Percentiles rank a stretch among this genome's conserved stretches.
Evolutionary conservation across 768 basidiomycete genomes (phyloP).

Genomic region (Suillus discolor): DNA sequence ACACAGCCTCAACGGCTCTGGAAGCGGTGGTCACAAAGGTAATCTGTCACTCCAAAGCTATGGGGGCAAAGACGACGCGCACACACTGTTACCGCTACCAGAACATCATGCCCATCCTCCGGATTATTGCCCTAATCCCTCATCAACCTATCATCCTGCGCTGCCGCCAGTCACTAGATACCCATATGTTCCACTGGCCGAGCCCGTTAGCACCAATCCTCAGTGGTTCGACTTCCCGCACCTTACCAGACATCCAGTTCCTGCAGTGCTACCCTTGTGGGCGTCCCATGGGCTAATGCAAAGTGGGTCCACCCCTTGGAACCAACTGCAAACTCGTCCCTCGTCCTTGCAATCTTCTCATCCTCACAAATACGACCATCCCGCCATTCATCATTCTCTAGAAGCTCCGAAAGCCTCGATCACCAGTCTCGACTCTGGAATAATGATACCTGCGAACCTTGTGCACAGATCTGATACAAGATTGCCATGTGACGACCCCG

Average conservation of each 20-base stretch:
- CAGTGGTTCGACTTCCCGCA: conserved; percentile 32
- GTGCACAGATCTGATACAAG: conserved; percentile 11
- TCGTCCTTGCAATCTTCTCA: not conserved
- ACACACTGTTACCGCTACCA: conserved; percentile 11
- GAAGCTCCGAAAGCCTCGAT: conserved; percentile 16
- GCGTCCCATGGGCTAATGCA: not conserved
- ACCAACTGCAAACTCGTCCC: not conserved
- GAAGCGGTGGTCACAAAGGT: conserved; percentile 20
- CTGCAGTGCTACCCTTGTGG: conserved; percentile 21
- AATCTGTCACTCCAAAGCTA: conserved; percentile 3
- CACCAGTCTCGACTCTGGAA: conserved; percentile 16
- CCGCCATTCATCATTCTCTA: conserved; percentile 11
- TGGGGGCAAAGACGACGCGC: conserved; percentile 12
- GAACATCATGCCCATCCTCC: conserved; percentile 17
- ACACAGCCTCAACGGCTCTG: conserved; percentile 25
- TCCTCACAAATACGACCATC: conserved; percentile 13
- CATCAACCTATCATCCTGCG: conserved; percentile 17
- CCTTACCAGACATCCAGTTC: conserved; percentile 29
- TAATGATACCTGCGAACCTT: conserved; percentile 14
- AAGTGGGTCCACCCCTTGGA: conserved; percentile 6
- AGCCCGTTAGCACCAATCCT: conserved; percentile 16
- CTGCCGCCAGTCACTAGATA: conserved; percentile 17
- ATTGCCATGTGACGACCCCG: conserved; percentile 5
- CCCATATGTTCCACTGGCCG: conserved; percentile 14
- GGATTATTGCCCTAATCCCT: conserved; percentile 16